Base-by-base conservation (phyloP, 2,329 filamentous ascomycete species). In the Escovopsis sp. region DNA sequence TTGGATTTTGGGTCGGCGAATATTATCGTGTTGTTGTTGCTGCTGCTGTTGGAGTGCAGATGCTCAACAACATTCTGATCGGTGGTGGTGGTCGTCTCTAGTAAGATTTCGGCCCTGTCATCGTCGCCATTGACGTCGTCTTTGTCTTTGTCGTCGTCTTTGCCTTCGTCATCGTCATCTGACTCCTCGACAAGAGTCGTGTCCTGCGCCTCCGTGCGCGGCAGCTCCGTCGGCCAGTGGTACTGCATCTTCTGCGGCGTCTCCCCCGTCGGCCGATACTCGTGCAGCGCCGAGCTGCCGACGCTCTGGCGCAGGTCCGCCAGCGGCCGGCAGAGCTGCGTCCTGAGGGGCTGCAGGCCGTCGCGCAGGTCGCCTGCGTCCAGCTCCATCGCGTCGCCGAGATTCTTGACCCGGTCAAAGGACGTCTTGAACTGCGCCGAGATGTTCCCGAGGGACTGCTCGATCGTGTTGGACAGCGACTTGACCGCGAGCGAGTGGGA, bases 181-280 rank as follows among this genome's bases (percentile, higher is more conserved):
- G 42, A 40, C 11, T 57, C 61, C 34, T 63, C 48, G 30, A 54
- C 56, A 13, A 60, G 58, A 26, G 68, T 52, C 14, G 71, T 55
- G 12, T 53, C 44, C 2, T 63, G 63, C 0, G 63, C 43, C 18
- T 59, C 57, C 1, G 90, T 96, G 18, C 77, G 75, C 4, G 90
- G 90, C 2, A 98, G 66, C 2, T 69, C 64, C 2, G 72, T 80
- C 0, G 85, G 82, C 49, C 84, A 94, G n/a, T 73, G 66, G 56
- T 96, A 98, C 35, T 75, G 66, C 21, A 68, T 63, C 58, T 87
- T 90, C 50, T 81, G 74, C 0, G 90, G 90, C 1, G 90, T 96
- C 32, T 79, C 68, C 35, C 90, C 88, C 0, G 90, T 96, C 0
- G 82, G 72, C 27, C 73, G 65, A 54, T 96, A 96, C 52, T 94